These are phyloP conservation scores for Camellia granthamiana DNA, from an alignment of 148 eudicot genomes.

Conservation along the genomic window DNA sequence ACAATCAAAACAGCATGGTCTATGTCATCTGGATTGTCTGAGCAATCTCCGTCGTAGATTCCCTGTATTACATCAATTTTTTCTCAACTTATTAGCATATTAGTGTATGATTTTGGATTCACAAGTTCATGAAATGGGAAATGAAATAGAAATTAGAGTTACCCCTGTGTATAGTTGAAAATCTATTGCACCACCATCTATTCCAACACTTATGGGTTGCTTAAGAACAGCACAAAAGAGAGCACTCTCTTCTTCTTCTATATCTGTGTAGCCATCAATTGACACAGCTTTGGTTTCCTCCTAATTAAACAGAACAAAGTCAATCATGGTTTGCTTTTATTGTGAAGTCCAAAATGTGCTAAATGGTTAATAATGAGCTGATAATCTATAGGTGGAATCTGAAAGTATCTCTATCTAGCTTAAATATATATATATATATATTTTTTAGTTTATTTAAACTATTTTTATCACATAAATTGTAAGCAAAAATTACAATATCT, in stretches of 20 bases:
- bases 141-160: slow-evolving; percentile 13
- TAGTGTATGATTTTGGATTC: slow-evolving; percentile 3
- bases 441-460: no score
- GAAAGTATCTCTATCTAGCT: no score
- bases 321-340: no score
- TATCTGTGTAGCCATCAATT: slow-evolving; percentile 48
- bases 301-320: slow-evolving; percentile 18
- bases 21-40: slow-evolving; percentile 53
- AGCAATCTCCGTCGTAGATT: slow-evolving; percentile 62
- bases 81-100: not conserved
- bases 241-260: slow-evolving; percentile 48
- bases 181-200: slow-evolving; percentile 49
- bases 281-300: slow-evolving; percentile 32
- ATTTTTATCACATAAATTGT: no score
- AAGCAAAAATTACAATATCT: no score
- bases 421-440: no score
- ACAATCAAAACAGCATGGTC: slow-evolving; percentile 64
- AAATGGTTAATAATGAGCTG: no score
- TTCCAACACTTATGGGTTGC: slow-evolving; percentile 61
- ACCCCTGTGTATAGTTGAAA: slow-evolving; percentile 62
- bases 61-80: slow-evolving; percentile 39
- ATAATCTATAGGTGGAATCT: no score
- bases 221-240: slow-evolving; percentile 50
- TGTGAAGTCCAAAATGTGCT: no score
- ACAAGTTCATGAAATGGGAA: not conserved